These are phyloP conservation scores for Achaetomiella virescens DNA, from an alignment of 495 filamentous ascomycete genomes.

Conservation along the genomic window DNA sequence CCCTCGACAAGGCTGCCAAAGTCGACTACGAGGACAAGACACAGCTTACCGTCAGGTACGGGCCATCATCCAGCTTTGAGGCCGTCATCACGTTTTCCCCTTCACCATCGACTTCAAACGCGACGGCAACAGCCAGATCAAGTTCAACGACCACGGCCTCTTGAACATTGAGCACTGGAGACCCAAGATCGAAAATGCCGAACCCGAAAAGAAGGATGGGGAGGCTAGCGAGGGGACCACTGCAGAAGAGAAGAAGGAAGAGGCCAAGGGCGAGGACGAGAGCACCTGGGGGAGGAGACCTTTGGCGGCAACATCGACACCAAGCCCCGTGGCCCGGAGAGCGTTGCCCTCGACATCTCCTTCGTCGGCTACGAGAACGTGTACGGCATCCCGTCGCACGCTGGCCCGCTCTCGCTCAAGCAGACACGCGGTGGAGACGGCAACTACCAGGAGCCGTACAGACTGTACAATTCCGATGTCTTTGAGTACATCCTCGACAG, in stretches of 20 bases:
- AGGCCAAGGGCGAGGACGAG: slow-evolving; percentile 54
- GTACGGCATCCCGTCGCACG: slow-evolving; percentile 91
- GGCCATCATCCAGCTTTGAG: slow-evolving; percentile 66
- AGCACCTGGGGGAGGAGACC: slow-evolving; percentile 91
- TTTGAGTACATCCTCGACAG: slow-evolving; percentile 96
- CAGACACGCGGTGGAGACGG: slow-evolving; percentile 83
- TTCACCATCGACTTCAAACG: slow-evolving; percentile 81
- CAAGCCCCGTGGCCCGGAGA: slow-evolving; percentile 85
- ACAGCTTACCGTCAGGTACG: slow-evolving; percentile 73
- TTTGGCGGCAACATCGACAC: slow-evolving; percentile 92
- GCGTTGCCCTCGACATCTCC: slow-evolving; percentile 80
- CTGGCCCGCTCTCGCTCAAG: slow-evolving; percentile 78
- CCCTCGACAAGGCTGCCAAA: slow-evolving; percentile 60
- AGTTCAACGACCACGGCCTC: slow-evolving; percentile 78
- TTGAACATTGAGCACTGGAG: slow-evolving; percentile 96
- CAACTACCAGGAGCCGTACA: slow-evolving; percentile 86
- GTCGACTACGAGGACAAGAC: slow-evolving; percentile 51
- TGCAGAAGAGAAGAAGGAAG: slow-evolving; percentile 29
- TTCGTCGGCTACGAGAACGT: slow-evolving; percentile 91
- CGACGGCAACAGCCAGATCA: slow-evolving; percentile 74
- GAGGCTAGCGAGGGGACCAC: slow-evolving; percentile 34
- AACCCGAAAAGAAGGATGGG: slow-evolving; percentile 47
- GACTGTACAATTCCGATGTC: slow-evolving; percentile 91
- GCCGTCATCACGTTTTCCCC: slow-evolving; percentile 76
- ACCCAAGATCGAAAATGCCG: slow-evolving; percentile 67